These are phyloP conservation scores for Groenewaldozyma auringiensis DNA, from an alignment of 1,139 yeast species.

Conservation along the genomic window DNA sequence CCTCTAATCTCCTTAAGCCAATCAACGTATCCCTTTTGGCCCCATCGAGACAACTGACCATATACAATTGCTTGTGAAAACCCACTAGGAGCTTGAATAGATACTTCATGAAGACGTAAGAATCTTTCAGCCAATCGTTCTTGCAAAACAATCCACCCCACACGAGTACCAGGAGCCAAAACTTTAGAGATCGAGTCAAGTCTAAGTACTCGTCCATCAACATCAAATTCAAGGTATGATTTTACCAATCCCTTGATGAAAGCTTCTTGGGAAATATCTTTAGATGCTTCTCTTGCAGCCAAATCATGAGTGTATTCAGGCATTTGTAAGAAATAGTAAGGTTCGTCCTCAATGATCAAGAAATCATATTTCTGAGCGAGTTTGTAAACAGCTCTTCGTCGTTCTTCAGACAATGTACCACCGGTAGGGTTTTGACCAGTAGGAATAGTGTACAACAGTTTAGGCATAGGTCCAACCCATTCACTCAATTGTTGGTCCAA, in stretches of 20 bases:
- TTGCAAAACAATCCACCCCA: conserved; percentile 89
- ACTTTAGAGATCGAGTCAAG: conserved; percentile 90
- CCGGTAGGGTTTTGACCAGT: conserved; percentile 98
- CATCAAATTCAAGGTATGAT: conserved; percentile 70
- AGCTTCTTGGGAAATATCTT: conserved; percentile 34
- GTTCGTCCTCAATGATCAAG: conserved; percentile 83
- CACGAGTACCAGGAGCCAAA: conserved; percentile 83
- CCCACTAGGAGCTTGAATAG: conserved; percentile 78
- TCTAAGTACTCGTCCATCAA: conserved; percentile 85
- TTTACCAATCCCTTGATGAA: conserved; percentile 65
- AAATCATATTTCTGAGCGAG: conserved; percentile 74
- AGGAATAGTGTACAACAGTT: conserved; percentile 73
- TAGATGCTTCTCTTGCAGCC: conserved; percentile 21
- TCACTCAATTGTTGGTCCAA: conserved; percentile 54
- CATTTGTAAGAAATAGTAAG: conserved; percentile 91
- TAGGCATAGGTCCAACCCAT: conserved; percentile 72
- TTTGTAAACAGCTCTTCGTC: conserved; percentile 65
- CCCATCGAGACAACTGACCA: conserved; percentile 62
- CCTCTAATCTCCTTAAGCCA: conserved; percentile 84
- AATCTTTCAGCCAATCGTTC: conserved; percentile 55
- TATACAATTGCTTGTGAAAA: conserved; percentile 64
- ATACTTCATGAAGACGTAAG: conserved; percentile 70
- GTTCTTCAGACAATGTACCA: conserved; percentile 58
- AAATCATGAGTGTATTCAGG: conserved; percentile 42
- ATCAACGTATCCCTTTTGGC: conserved; percentile 67